These are phyloP conservation scores for Arthrobotrys megalospora DNA, from an alignment of 2,329 filamentous ascomycete genomes.

Conservation along the genomic window DNA sequence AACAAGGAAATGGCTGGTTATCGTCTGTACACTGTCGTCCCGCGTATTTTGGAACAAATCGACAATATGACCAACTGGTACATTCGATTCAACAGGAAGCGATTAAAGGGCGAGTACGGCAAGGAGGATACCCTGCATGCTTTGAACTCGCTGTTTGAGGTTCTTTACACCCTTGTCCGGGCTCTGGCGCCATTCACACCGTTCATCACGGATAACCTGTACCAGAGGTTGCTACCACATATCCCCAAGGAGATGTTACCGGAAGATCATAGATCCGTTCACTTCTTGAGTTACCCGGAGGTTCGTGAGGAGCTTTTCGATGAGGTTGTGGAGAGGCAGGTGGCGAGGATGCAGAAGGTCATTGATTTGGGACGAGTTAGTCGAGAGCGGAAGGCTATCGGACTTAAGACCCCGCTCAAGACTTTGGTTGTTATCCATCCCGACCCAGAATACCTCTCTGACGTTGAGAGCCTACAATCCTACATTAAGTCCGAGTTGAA, in stretches of 20 bases:
- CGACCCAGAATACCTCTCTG: constrained; percentile 85
- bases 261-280: constrained; percentile 86
- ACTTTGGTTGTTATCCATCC: constrained; percentile 89
- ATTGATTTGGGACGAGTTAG: constrained; percentile 91
- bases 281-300: constrained; percentile 91
- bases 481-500: constrained; percentile 96
- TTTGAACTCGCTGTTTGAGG: constrained; percentile 93
- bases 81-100: constrained; percentile 92
- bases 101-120: constrained; percentile 90
- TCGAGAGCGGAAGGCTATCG: constrained; percentile 85
- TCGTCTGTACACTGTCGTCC: constrained; percentile 91
- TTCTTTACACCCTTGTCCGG: constrained; percentile 88
- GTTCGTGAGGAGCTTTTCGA: constrained; percentile 92
- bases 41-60: constrained; percentile 84
- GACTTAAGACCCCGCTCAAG: constrained; percentile 88
- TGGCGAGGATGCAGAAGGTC: constrained; percentile 92
- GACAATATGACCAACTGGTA: constrained; percentile 99
- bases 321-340: constrained; percentile 84
- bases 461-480: constrained; percentile 85
- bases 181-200: constrained; percentile 94
- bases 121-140: constrained; percentile 89
- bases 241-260: constrained; percentile 80
- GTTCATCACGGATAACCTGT: constrained; percentile 96
- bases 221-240: constrained; percentile 83
- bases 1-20: constrained; percentile 92